Conservation (phyloP, 331 rosid genomes). For the Malus hybrid region DNA sequence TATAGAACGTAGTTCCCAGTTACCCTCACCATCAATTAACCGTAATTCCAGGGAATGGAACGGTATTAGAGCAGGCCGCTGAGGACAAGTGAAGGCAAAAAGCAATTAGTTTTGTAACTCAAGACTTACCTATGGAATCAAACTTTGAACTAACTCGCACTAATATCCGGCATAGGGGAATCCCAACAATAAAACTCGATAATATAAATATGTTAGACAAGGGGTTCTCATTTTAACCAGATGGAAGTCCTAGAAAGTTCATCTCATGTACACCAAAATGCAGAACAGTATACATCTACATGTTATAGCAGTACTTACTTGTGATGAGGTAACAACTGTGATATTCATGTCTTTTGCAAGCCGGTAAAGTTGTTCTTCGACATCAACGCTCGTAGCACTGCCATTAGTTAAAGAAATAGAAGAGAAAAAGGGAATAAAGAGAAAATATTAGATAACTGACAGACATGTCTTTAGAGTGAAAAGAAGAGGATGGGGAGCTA, state of each 20-base stretch:
- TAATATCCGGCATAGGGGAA: background rate
- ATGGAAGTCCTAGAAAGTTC: background rate
- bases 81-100: constrained; percentile 7
- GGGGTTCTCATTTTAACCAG: background rate
- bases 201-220: background rate
- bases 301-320: constrained; percentile 44
- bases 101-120: background rate
- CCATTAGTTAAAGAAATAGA: constrained; percentile 6
- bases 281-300: background rate
- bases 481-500: background rate
- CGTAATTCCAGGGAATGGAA: constrained; percentile 81
- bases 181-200: background rate
- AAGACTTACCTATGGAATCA: background rate
- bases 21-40: constrained; percentile 95
- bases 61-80: constrained; percentile 98
- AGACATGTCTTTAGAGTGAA: background rate
- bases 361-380: constrained; percentile 85
- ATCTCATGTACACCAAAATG: background rate
- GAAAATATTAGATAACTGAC: constrained; percentile 1
- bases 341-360: constrained; percentile 79
- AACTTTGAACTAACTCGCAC: background rate
- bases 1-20: constrained; percentile 85
- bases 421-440: background rate
- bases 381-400: constrained; percentile 98
- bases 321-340: constrained; percentile 91